Conservation (phyloP, 169 alveolate species). For the Fabrea salina region DNA sequence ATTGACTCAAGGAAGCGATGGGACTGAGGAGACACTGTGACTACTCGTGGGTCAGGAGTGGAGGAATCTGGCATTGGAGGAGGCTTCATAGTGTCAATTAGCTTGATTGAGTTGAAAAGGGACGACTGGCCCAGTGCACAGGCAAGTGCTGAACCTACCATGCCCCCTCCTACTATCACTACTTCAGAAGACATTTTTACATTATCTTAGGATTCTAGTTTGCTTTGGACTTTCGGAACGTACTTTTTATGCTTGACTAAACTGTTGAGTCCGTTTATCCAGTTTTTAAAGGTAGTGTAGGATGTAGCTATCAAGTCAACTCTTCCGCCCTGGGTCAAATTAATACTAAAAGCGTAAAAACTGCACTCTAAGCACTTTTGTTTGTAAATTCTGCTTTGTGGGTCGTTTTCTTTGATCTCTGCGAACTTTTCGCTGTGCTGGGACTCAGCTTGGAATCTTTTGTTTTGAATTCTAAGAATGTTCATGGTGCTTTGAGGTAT, state of each 20-base stretch:
- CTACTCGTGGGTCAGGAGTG: slow-evolving; percentile 48
- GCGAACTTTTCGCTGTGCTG: background rate
- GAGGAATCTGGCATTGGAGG: background rate
- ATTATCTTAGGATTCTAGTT: slow-evolving; percentile 7
- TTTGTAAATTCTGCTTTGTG: background rate
- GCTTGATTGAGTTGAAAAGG: background rate
- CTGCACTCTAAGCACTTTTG: background rate
- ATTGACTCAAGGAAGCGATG: slow-evolving; percentile 37
- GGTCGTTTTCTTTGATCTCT: background rate
- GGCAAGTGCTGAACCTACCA: slow-evolving; percentile 42
- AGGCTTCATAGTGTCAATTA: background rate
- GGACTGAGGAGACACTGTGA: slow-evolving; percentile 37
- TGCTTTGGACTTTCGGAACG: background rate
- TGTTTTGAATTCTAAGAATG: background rate
- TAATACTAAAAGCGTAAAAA: slow-evolving; percentile 9
- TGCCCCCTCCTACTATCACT: slow-evolving; percentile 46
- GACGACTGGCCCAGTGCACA: slow-evolving; percentile 43
- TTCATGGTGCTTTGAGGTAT: background rate
- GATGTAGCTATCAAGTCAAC: slow-evolving; percentile 23
- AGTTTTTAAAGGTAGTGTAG: slow-evolving; percentile 28
- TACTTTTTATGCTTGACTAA: background rate
- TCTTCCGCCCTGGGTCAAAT: background rate
- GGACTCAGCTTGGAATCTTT: background rate
- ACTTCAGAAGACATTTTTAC: slow-evolving; percentile 27
- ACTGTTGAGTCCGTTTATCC: slow-evolving; percentile 24